Conservation (phyloP, 2,329 filamentous ascomycete genomes). For the Thelonectria discophora region DNA sequence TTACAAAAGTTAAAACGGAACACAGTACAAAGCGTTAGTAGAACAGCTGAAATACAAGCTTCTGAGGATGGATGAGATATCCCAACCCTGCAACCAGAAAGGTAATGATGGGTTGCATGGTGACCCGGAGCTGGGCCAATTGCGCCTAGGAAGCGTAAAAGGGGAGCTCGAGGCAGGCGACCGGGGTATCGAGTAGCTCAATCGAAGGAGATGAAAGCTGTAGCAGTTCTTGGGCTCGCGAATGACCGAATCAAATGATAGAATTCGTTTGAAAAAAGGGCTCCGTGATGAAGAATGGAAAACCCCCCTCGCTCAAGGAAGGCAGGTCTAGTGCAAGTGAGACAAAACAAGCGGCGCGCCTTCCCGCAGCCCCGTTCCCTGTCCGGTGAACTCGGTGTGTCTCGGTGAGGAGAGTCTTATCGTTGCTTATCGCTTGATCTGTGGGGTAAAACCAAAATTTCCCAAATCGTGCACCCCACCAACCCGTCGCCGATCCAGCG, state of each 20-base stretch:
- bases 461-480: slow-evolving; percentile 36
- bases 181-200: background rate
- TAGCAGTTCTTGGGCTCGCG: background rate
- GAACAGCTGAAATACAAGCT: slow-evolving; percentile 41
- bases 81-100: slow-evolving; percentile 50
- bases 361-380: background rate
- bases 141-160: background rate
- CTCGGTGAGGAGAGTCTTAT: slow-evolving; percentile 31
- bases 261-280: background rate
- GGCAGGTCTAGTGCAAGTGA: background rate
- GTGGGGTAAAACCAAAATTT: slow-evolving; percentile 41
- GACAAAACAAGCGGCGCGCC: slow-evolving; percentile 4
- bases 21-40: background rate
- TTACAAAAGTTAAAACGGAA: slow-evolving; percentile 28
- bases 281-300: background rate
- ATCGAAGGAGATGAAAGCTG: background rate
- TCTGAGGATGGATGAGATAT: slow-evolving; percentile 52
- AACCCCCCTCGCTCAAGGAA: background rate
- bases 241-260: background rate
- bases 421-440: slow-evolving; percentile 5
- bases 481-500: slow-evolving; percentile 30
- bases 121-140: background rate
- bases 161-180: background rate
- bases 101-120: slow-evolving; percentile 48
- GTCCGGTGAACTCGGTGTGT: slow-evolving; percentile 38